A percentile compares a stretch with the other conserved stretches of the same genome.
Conservation (phyloP, 176 grass and related monocot species). For the Pontederia paniculata region DNA sequence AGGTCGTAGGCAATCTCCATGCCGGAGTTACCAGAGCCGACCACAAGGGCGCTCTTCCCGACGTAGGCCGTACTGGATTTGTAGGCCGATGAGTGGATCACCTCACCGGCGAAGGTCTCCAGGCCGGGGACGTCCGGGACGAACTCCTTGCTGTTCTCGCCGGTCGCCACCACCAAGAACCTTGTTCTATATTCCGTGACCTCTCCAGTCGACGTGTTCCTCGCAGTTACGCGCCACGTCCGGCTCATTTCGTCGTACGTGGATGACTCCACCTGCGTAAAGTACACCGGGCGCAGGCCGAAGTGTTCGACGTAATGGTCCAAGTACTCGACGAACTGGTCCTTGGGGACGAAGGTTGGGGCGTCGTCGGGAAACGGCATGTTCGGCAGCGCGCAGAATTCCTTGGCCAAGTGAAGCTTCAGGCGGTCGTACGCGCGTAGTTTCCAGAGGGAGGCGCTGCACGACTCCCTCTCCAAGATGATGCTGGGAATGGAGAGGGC, state of each 20-base stretch:
- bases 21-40: constrained; percentile 61
- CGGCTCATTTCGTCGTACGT: constrained; percentile 16
- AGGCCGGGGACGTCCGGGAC: constrained; percentile 32
- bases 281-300: constrained; percentile 14
- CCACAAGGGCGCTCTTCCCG: constrained; percentile 35
- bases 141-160: constrained; percentile 32
- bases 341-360: constrained; percentile 34
- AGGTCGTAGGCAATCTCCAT: constrained; percentile 79
- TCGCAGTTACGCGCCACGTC: constrained; percentile 26
- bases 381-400: constrained; percentile 46
- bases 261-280: constrained; percentile 26
- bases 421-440: constrained; percentile 45
- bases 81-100: constrained; percentile 42
- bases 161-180: constrained; percentile 55
- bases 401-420: constrained; percentile 51
- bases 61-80: constrained; percentile 21
- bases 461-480: constrained; percentile 46
- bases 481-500: constrained; percentile 20
- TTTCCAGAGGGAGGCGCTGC: constrained; percentile 36
- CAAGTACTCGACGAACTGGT: constrained; percentile 38
- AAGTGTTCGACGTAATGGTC: constrained; percentile 38
- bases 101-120: constrained; percentile 29
- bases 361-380: constrained; percentile 24
- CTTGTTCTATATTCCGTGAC: constrained; percentile 15
- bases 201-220: constrained; percentile 4